Evolutionary conservation across 2,329 filamentous ascomycete species (phyloP), one percentile per base, ranked within the genome.

Genomic region (Scleromitrula shiraiana): DNA sequence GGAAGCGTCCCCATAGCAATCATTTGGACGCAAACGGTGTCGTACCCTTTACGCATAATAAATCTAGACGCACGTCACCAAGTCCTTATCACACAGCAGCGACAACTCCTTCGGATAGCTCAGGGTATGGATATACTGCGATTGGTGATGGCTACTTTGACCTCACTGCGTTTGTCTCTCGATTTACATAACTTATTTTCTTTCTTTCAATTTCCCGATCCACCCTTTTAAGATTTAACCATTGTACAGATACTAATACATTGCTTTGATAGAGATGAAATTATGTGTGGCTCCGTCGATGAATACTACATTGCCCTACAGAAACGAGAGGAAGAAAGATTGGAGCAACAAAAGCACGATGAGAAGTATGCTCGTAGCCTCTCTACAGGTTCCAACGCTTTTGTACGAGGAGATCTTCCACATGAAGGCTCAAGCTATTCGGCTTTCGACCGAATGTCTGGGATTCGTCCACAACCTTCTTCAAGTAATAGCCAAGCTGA

Each of bases 311-410:
- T 49, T 30, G 38, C 51, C 10, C 41, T 51, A 38, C 57, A 61
- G 24, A 54, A 57, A 64, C 67, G 45, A 57, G 68, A 27, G 55
- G 70, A 67, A 43, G 67, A 70, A 22, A 62, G 64, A 44, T 65
- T 64, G 32, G 56, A 63, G 45, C 65, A 63, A 30, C 62, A 63
- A 26, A 65, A 64, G 41, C 53, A 61, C 12, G 68, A 68, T 49
- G 62, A 52, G 46, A 61, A 62, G 23, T 56, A 60, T 52, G 65
- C 65, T 22, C 57, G 58, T 15, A 51, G 38, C 14, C 42, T 68
- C 24, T 50, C 59, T 42, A 50, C 51, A 40, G 46, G 52, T 30
- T 27, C 48, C 12, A 38, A 27, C 12, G 15, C n/a, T 9, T 29
- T 17, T 22, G 46, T 24, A 23, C 50, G 7, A 39, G 24, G 15